A percentile compares a stretch with the other conserved stretches of the same genome.
Conservation (phyloP, 495 filamentous ascomycete species). For the Niebla homalea region DNA sequence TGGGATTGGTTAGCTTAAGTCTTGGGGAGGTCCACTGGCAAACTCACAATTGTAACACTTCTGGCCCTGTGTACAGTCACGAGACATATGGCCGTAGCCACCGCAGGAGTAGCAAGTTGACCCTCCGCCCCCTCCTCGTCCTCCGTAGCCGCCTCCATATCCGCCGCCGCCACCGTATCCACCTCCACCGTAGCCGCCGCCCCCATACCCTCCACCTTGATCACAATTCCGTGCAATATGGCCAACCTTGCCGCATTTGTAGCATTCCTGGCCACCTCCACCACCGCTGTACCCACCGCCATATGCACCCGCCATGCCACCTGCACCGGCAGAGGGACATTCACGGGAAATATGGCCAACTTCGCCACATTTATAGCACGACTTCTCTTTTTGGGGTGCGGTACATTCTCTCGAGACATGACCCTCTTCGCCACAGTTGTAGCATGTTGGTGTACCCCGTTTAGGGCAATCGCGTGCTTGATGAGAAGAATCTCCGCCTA, state of each 20-base stretch:
- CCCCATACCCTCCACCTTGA: slow-evolving; percentile 40
- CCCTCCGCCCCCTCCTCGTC: slow-evolving; percentile 37
- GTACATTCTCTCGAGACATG: slow-evolving; percentile 95
- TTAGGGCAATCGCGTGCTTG: slow-evolving; percentile 92
- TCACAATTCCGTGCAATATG: slow-evolving; percentile 96
- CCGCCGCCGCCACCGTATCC: slow-evolving; percentile 34
- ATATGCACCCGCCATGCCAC: slow-evolving; percentile 31
- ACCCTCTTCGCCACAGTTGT: slow-evolving; percentile 74
- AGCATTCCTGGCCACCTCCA: slow-evolving; percentile 63
- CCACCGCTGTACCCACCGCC: slow-evolving; percentile 25
- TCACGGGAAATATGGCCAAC: slow-evolving; percentile 89
- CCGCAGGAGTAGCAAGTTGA: slow-evolving; percentile 96
- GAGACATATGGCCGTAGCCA: slow-evolving; percentile 90
- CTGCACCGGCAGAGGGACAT: slow-evolving; percentile 50
- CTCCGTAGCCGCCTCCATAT: slow-evolving; percentile 36
- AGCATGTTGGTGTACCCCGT: slow-evolving; percentile 86
- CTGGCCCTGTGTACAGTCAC: slow-evolving; percentile 95
- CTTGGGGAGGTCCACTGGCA: not conserved
- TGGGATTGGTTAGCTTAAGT: slow-evolving; percentile 1
- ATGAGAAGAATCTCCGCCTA: slow-evolving; percentile 65
- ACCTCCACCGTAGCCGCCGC: slow-evolving; percentile 36
- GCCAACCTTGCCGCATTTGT: slow-evolving; percentile 96
- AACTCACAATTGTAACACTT: slow-evolving; percentile 97
- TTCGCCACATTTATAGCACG: slow-evolving; percentile 87
- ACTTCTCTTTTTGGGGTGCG: slow-evolving; percentile 80